A percentile compares a stretch with the other conserved stretches of the same genome.
These are phyloP conservation scores for Aechmea fasciata DNA, from an alignment of 176 grass and related monocot species.

Conservation along the genomic window DNA sequence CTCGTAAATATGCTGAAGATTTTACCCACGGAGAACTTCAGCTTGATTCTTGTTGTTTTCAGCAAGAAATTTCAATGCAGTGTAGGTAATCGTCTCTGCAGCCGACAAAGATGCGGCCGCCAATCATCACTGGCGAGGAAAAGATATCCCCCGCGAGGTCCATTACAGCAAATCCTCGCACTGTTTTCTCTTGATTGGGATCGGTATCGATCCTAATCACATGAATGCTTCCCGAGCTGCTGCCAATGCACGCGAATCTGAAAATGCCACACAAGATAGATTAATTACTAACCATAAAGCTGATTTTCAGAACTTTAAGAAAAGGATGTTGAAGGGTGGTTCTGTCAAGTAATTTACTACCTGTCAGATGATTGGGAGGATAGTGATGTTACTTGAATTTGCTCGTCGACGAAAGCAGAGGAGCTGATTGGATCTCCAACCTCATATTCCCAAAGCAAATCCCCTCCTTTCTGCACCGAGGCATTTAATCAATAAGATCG, in stretches of 20 bases:
- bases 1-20: too few species aligned
- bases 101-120: slow-evolving; percentile 77
- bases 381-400: slow-evolving; percentile 31
- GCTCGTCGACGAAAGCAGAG: slow-evolving; percentile 65
- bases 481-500: background rate
- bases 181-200: slow-evolving; percentile 22
- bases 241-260: slow-evolving; percentile 79
- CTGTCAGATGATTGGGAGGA: slow-evolving; percentile 41
- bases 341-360: slow-evolving; percentile 20
- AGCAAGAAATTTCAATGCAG: slow-evolving; percentile 33
- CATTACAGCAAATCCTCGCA: slow-evolving; percentile 38
- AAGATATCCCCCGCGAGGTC: slow-evolving; percentile 68
- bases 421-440: slow-evolving; percentile 70
- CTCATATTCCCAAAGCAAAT: slow-evolving; percentile 57
- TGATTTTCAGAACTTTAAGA: slow-evolving; percentile 7
- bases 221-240: slow-evolving; percentile 64
- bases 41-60: too few species aligned
- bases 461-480: slow-evolving; percentile 34
- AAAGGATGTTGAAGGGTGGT: background rate
- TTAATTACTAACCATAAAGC: background rate
- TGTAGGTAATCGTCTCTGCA: slow-evolving; percentile 74
- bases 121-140: slow-evolving; percentile 81
- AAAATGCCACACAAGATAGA: slow-evolving; percentile 5
- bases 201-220: slow-evolving; percentile 48
- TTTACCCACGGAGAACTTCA: too few species aligned